Evolutionary conservation across 371 early-diverging fungal genomes (phyloP), one percentile per base, ranked within the genome.

Genomic region (Mortierella sp.): DNA sequence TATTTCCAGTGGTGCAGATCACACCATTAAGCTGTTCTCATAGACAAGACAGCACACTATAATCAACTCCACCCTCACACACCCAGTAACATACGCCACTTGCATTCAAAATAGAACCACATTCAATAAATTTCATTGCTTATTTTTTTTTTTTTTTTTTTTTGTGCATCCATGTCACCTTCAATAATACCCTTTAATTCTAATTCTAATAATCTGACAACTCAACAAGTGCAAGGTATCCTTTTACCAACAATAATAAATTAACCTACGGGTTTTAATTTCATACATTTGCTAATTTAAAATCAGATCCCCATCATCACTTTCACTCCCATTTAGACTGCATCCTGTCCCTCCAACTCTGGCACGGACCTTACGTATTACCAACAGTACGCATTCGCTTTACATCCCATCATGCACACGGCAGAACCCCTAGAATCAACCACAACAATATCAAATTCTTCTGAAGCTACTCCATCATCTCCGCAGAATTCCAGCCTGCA

Each of bases 1-100:
- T 32, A 87, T 99, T 73, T 94, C 94, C 26, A 87, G 89, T 47
- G 95, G 94, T 64, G 91, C 94, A 26, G 94, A 94, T 79, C 90
- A 90, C 68, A 88, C 91, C n/a, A 84, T 94, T 73, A 90, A 93
- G 72, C 88, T 94, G 43, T 95, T 93, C 90, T 92, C 94, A 58
- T 94, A 89, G 84, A 64, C 49, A 54, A 16, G 30, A 18, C 6
- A 18, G 9, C n/a, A n/a, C 18, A n/a, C 8, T n/a, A 51, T 51
- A 51, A 51, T 51, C n/a, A 51, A 35, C 32, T 9, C 61, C 51
- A 43, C 22, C 28, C 26, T 14, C 45, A 16, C 26, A 11, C 43
- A 35, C 6, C 35, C 35, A 5, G 6, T 35, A 35, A 35, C 35
- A 35, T 35, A 35, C 35, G 35, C 3, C 37, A 35, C 39, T 57